Conservation (phyloP, 2,329 filamentous ascomycete species). For the Aspergillus novofumigatus region DNA sequence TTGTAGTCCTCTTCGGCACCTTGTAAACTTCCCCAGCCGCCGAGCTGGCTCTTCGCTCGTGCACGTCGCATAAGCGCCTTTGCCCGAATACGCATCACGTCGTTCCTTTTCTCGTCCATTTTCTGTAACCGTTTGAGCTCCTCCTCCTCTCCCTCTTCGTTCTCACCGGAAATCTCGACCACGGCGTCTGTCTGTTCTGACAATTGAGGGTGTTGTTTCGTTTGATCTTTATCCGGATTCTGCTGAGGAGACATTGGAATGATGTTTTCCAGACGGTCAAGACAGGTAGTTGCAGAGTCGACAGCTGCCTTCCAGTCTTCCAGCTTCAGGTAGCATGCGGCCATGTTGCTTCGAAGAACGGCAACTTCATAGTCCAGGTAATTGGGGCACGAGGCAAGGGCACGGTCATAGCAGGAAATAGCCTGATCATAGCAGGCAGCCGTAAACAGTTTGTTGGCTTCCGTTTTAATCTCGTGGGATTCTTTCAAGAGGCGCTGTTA, state of each 20-base stretch:
- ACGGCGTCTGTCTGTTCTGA: conserved; percentile 27
- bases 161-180: conserved; percentile 47
- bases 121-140: conserved; percentile 41
- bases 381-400: conserved; percentile 71
- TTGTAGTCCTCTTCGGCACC: conserved; percentile 80
- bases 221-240: conserved; percentile 9
- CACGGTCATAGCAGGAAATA: conserved; percentile 76
- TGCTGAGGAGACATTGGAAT: conserved; percentile 37
- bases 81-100: conserved; percentile 71
- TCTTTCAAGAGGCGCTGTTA: conserved; percentile 63
- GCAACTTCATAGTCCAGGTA: conserved; percentile 87
- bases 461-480: conserved; percentile 67
- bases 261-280: conserved; percentile 68
- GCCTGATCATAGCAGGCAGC: conserved; percentile 69
- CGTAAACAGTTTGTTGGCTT: conserved; percentile 77
- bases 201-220: neutral
- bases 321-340: conserved; percentile 82
- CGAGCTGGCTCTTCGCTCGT: conserved; percentile 64
- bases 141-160: conserved; percentile 38
- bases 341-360: conserved; percentile 81
- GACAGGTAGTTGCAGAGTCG: conserved; percentile 65
- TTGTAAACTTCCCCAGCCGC: conserved; percentile 75
- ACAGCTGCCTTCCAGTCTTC: conserved; percentile 81
- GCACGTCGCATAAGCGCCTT: conserved; percentile 81
- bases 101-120: conserved; percentile 49